Evolutionary conservation across 495 filamentous ascomycete genomes (phyloP).

Genomic region (Aspergillus haitiensis): DNA sequence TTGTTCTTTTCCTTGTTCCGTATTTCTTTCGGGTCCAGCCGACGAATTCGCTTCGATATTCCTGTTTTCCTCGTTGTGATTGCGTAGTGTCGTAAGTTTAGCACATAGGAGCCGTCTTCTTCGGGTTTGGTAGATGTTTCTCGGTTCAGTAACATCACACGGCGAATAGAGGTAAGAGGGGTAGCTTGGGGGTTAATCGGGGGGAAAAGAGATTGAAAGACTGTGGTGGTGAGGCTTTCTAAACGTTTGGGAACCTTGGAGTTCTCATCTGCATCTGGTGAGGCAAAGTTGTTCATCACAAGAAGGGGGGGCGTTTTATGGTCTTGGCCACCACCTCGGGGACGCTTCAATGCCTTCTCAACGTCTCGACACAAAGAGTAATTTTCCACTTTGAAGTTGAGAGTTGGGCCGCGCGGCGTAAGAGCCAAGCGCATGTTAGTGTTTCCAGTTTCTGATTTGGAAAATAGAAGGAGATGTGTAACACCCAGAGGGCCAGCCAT

Average conservation of each 20-base stretch:
- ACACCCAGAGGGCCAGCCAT: conserved; percentile 97
- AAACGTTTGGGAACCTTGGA: conserved; percentile 79
- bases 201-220: conserved; percentile 96
- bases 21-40: conserved; percentile 83
- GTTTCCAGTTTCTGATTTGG: conserved; percentile 83
- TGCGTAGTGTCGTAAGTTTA: conserved; percentile 92
- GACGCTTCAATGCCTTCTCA: conserved; percentile 74
- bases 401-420: conserved; percentile 85
- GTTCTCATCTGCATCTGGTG: conserved; percentile 54
- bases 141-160: conserved; percentile 87
- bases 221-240: conserved; percentile 86
- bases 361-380: conserved; percentile 95
- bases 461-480: conserved; percentile 92
- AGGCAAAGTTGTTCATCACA: conserved; percentile 97
- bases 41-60: conserved; percentile 75
- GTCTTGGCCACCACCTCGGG: conserved; percentile 77
- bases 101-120: conserved; percentile 69
- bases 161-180: conserved; percentile 81
- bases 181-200: conserved; percentile 91
- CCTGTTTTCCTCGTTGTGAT: conserved; percentile 87
- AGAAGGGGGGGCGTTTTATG: conserved; percentile 80
- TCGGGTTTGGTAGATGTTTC: conserved; percentile 52
- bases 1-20: conserved; percentile 64
- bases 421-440: conserved; percentile 88
- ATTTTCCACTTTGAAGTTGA: conserved; percentile 94